Conservation (phyloP, 164 flowering plant genomes). For the Aristolochia contorta region DNA sequence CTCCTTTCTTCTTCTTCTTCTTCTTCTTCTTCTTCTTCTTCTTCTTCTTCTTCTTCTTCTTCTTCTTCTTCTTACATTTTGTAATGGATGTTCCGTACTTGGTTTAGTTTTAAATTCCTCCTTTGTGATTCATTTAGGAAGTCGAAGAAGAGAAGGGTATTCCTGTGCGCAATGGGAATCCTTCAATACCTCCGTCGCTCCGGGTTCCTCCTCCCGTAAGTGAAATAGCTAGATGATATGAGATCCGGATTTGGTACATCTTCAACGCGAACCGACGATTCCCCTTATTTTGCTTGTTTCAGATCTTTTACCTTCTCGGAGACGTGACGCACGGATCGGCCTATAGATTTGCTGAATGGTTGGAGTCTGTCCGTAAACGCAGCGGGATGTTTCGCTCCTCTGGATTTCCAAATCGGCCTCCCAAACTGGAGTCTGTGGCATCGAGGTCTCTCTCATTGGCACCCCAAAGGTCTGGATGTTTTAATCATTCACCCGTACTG, state of each 20-base stretch:
- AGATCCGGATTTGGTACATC: slow-evolving; percentile 10
- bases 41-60: too few species aligned
- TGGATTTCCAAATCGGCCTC: slow-evolving; percentile 50
- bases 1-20: too few species aligned
- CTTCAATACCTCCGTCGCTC: not conserved
- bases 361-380: slow-evolving; percentile 80
- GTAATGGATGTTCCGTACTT: not conserved
- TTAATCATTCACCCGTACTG: not conserved
- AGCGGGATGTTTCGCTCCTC: slow-evolving; percentile 48
- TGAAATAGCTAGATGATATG: not conserved
- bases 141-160: not conserved
- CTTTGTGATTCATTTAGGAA: not conserved
- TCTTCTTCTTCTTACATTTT: not conserved
- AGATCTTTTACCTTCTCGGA: slow-evolving; percentile 85
- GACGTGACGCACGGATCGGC: slow-evolving; percentile 81
- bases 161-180: not conserved
- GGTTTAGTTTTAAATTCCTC: not conserved
- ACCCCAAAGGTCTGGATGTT: not conserved
- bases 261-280: not conserved
- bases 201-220: not conserved
- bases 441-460: slow-evolving; percentile 22
- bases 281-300: not conserved
- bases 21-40: too few species aligned
- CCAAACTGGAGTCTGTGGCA: slow-evolving; percentile 25
- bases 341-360: slow-evolving; percentile 76